phyloP scores from a whole-genome alignment of 2,329 filamentous ascomycete genomes.

The Biscogniauxia mediterranea region DNA sequence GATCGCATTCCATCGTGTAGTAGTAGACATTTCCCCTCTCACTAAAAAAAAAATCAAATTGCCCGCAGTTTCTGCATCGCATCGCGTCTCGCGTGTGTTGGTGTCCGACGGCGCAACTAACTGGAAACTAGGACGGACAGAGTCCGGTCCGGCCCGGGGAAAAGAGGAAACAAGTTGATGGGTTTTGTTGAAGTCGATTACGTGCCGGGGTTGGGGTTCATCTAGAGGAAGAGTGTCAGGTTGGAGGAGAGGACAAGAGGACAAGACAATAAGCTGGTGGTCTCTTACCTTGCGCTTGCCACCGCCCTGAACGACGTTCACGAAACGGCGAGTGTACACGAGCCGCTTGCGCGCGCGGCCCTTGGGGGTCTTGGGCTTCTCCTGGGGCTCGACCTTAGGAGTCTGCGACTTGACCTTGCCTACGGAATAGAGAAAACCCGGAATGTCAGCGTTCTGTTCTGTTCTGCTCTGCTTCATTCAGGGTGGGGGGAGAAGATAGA shows the following conservation, averaged over 20 bases:
- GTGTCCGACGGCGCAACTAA: background rate
- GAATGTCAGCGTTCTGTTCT: slow-evolving; percentile 1
- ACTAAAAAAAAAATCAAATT: background rate
- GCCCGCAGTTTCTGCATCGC: background rate
- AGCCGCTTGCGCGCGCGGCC: slow-evolving; percentile 97
- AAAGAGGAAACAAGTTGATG: background rate
- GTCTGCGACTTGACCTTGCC: slow-evolving; percentile 98
- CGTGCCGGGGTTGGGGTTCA: slow-evolving; percentile 42
- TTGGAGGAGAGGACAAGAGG: background rate
- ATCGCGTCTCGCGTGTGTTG: background rate
- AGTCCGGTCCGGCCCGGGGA: background rate
- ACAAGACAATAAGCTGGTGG: background rate
- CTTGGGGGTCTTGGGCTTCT: slow-evolving; percentile 97
- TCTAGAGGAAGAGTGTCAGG: slow-evolving; percentile 29
- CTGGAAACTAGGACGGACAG: background rate
- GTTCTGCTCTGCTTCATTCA: slow-evolving; percentile 10
- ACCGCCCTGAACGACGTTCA: slow-evolving; percentile 95
- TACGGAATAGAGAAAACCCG: slow-evolving; percentile 29
- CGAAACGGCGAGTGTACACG: slow-evolving; percentile 95
- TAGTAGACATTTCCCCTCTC: background rate
- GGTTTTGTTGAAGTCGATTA: slow-evolving; percentile 22
- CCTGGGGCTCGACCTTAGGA: slow-evolving; percentile 63
- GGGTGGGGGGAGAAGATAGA: background rate
- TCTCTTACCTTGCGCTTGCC: slow-evolving; percentile 93
- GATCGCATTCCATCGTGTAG: background rate